Base-by-base conservation (phyloP, 2,329 filamentous ascomycete genomes). In the Macrophomina phaseolina region DNA sequence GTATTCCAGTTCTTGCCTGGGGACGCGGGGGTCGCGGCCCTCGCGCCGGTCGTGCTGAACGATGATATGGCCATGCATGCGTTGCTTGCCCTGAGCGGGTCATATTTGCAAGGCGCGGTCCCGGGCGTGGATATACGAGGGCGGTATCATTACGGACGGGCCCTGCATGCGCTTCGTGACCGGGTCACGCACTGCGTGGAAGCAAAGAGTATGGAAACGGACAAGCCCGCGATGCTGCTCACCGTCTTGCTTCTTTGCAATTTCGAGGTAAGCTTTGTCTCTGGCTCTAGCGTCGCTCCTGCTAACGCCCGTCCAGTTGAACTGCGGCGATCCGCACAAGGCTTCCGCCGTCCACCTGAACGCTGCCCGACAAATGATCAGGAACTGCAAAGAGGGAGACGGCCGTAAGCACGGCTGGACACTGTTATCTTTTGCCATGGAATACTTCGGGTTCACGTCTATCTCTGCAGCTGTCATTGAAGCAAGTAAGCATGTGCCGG, bases 61-160 rank as follows among this genome's bases (percentile, higher is more conserved):
- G 51, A 53, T n/a, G 51, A 53, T 4, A 34, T 34, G 30, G 30
- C 51, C 9, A 53, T 53, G 51, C 51, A 53, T 18, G 51, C 51
- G 30, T 23, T 53, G 28, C 9, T 53, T 12, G 28, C 51, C 11
- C 51, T 53, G 28, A 53, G 51, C 30, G 51, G 30, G 9, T 23
- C 46, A 7, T 30, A 3, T 12, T 14, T 49, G 6, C 14, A 30
- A 3, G 51, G 30, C 3, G 16, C 30, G 9, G 8, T n/a, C 8
- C 51, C 51, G 16, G 51, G 16, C 51, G 30, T 23, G 5, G 51
- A 53, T 4, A 3, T 53, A 9, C 51, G 28, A 30, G 51, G 30
- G 14, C 28, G 51, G 12, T 8, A 32, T 5, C 51, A 53, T 14
- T 53, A 53, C 30, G 51, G 51, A 14, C 2, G 28, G 7, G 30